These are phyloP conservation scores for Bonia amplexicaulis DNA, from an alignment of 176 grass and related monocot genomes.

Conservation along the genomic window DNA sequence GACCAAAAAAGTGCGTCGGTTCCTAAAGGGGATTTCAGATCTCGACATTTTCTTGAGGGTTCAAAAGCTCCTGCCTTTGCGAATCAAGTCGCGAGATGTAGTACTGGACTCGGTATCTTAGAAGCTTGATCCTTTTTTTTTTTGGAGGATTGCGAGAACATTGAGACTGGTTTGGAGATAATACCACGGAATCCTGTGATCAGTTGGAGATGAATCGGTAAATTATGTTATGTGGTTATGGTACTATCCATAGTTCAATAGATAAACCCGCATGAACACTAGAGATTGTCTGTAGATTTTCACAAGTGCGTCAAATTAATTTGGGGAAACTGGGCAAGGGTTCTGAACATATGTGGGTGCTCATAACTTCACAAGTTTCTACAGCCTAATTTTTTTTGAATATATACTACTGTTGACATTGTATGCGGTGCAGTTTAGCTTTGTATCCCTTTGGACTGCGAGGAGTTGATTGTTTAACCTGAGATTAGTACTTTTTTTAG, in stretches of 20 bases:
- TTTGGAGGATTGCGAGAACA: too few species aligned
- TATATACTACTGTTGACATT: neutral
- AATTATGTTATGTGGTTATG: neutral
- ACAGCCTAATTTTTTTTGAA: neutral
- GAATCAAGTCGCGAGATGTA: neutral
- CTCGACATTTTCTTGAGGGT: neutral
- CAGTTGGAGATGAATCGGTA: neutral
- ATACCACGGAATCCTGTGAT: neutral
- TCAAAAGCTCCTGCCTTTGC: neutral
- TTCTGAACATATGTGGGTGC: neutral
- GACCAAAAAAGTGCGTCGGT: neutral
- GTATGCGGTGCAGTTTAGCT: neutral
- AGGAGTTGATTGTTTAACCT: neutral
- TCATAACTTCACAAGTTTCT: neutral
- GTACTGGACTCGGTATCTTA: neutral
- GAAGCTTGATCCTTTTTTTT: too few species aligned
- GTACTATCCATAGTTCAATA: neutral
- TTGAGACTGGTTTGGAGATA: neutral
- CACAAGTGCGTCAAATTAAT: neutral
- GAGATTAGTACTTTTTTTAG: neutral
- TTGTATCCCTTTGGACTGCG: neutral
- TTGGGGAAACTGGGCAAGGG: neutral
- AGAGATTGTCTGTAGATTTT: neutral
- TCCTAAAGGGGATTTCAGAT: neutral
- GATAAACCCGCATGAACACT: neutral